Conservation (phyloP, 2,329 filamentous ascomycete species). For the Fusarium sp. region DNA sequence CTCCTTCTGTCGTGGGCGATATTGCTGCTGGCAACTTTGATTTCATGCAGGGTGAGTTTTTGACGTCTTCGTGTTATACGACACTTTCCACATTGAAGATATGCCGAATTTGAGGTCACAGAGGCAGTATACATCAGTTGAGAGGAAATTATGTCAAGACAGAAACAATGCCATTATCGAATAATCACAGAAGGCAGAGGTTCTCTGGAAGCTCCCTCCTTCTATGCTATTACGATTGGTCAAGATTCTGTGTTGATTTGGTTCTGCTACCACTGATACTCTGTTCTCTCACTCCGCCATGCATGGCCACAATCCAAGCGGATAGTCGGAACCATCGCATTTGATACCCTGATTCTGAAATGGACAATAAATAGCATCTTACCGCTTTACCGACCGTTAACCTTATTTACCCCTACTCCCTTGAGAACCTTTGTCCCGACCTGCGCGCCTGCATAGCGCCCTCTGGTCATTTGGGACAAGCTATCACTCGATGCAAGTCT, state of each 20-base stretch:
- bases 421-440: slow-evolving; percentile 17
- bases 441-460: slow-evolving; percentile 34
- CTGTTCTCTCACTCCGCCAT: slow-evolving; percentile 16
- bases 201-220: background rate
- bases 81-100: background rate
- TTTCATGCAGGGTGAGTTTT: slow-evolving; percentile 63
- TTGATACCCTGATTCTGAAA: slow-evolving; percentile 21
- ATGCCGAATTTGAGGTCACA: background rate
- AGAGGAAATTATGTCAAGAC: background rate
- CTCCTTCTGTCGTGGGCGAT: slow-evolving; percentile 59
- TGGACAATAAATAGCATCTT: slow-evolving; percentile 31
- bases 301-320: slow-evolving; percentile 39
- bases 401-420: slow-evolving; percentile 28
- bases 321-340: slow-evolving; percentile 31
- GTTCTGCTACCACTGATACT: slow-evolving; percentile 4
- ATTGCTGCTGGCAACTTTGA: slow-evolving; percentile 59
- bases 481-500: slow-evolving; percentile 40
- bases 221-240: background rate
- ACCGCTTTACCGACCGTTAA: slow-evolving; percentile 23
- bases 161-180: background rate
- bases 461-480: slow-evolving; percentile 42
- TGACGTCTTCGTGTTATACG: slow-evolving; percentile 2
- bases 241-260: slow-evolving; percentile 6
- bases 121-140: background rate
- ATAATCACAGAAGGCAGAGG: slow-evolving; percentile 8